Base-by-base conservation (phyloP, 1,284 basidiomycete genomes). In the Moesziomyces sp. region DNA sequence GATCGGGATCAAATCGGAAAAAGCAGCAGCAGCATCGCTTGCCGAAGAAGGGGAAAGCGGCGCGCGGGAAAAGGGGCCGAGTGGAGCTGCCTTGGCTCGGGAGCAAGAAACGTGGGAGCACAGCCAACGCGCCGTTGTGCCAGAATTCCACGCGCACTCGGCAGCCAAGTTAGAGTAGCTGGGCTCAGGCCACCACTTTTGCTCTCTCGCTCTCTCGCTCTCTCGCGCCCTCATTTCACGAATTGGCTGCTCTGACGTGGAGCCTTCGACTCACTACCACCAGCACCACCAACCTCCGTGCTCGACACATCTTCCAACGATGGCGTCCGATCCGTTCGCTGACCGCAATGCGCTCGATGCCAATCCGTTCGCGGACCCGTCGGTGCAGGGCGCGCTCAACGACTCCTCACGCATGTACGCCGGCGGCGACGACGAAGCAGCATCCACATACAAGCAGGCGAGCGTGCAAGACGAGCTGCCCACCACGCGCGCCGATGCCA, bases 291-390 rank as follows among this genome's bases (percentile, higher is more conserved):
- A 28, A 5, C 26, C 1, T 28, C 26, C 26, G 26, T 28, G 26
- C 26, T 28, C 26, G 6, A 28, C 26, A 28, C 26, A 28, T 5
- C 26, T 28, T 7, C 6, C 26, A 7, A 28, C 42, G 35, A 69
- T 69, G 66, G 55, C 66, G 48, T 16, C 71, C 35, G 79, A 81
- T 30, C 79, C 79, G 1, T 81, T 80, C 52, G 60, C 74, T 21
- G 79, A 81, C 46, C 77, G 78, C 54, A 74, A 52, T 61, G 62
- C 80, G 61, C 63, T 83, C n/a, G 78, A 77, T 57, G 78, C 73
- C 45, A 85, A 85, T 58, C 85, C 85, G 1, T 85, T 85, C 62
- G 82, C 83, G 18, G 85, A 85, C 58, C 85, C 85, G 0, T 68
- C 82, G 3, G 76, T 85, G 5, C 81, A 79, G 49, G 78, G 75